Evolutionary conservation across 2,329 filamentous ascomycete species (phyloP).

Genomic region (Sordariomycetes sp.): DNA sequence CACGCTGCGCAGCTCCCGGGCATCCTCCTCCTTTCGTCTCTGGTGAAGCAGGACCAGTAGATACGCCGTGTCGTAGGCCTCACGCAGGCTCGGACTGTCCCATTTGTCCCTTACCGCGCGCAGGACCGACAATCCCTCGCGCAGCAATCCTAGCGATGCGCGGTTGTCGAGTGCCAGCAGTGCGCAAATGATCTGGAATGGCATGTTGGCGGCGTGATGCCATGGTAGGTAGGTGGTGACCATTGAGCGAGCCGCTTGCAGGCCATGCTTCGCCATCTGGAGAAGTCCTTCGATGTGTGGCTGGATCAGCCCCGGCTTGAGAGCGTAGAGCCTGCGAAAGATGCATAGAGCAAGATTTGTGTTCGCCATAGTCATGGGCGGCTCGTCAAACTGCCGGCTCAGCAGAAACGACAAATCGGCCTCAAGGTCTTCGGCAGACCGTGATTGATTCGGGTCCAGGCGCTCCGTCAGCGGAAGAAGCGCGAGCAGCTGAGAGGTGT

Average conservation of each 20-base stretch:
- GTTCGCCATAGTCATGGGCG: constrained; percentile 37
- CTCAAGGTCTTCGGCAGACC: constrained; percentile 31
- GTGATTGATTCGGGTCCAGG: constrained; percentile 39
- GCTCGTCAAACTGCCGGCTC: constrained; percentile 24
- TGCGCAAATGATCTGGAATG: constrained; percentile 48
- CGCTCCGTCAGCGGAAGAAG: constrained; percentile 43
- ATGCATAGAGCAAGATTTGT: constrained; percentile 47
- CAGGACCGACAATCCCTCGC: constrained; percentile 39
- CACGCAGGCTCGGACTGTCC: constrained; percentile 36
- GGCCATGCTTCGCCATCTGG: constrained; percentile 30
- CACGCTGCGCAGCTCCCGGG: constrained; percentile 1
- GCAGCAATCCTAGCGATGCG: constrained; percentile 35
- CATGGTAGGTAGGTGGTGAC: constrained; percentile 36
- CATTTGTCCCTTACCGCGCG: constrained; percentile 30
- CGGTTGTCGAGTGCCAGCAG: constrained; percentile 45
- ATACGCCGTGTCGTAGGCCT: constrained; percentile 45
- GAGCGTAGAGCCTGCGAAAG: constrained; percentile 41
- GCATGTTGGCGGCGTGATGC: constrained; percentile 52
- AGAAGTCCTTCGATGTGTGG: constrained; percentile 36
- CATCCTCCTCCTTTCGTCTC: constrained; percentile 28
- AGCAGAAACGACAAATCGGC: constrained; percentile 30
- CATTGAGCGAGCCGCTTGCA: constrained; percentile 37
- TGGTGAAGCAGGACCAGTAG: constrained; percentile 43
- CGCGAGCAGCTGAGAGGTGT: constrained; percentile 37
- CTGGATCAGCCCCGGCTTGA: constrained; percentile 33